Conservation (phyloP, 208 protist species). For the Wallacemonas sp. region DNA sequence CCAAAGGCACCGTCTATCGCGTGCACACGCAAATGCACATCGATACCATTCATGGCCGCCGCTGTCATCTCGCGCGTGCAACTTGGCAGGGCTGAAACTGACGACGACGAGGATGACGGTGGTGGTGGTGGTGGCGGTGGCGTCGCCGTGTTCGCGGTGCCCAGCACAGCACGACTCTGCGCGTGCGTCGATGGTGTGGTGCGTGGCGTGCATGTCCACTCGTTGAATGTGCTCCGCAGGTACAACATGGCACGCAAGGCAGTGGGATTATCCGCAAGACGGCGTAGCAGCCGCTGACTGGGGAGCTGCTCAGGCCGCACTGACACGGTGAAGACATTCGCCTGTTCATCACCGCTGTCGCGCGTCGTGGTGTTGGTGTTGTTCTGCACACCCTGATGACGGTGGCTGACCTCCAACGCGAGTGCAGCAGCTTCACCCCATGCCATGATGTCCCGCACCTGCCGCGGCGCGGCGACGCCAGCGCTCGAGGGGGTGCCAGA, state of each 20-base stretch:
- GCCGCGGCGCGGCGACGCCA: too few relatives aligned
- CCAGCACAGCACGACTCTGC: too few relatives aligned
- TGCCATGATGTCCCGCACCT: conserved; percentile 17
- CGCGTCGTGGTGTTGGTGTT: not conserved
- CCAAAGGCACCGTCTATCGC: conserved; percentile 33
- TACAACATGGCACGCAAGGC: conserved; percentile 48
- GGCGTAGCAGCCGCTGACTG: conserved; percentile 12
- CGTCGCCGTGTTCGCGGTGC: too few relatives aligned
- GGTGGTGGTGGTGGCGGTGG: too few relatives aligned
- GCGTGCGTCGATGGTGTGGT: too few relatives aligned
- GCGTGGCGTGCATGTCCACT: conserved; percentile 23
- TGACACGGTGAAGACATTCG: not conserved
- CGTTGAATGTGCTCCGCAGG: conserved; percentile 36
- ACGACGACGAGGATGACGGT: too few relatives aligned
- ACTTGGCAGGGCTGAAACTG: too few relatives aligned
- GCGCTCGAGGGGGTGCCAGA: too few relatives aligned
- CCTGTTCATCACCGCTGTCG: not conserved
- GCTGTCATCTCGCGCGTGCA: too few relatives aligned
- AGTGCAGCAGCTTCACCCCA: not conserved
- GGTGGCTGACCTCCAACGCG: not conserved
- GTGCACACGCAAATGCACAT: conserved; percentile 28
- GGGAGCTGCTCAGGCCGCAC: not conserved
- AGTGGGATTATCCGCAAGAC: conserved; percentile 50
- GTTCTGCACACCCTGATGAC: not conserved
- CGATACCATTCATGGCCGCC: conserved; percentile 11